Evolutionary conservation across 768 basidiomycete species (phyloP), one percentile per base, ranked within the genome.

Genomic region (Auriscalpium vulgare): DNA sequence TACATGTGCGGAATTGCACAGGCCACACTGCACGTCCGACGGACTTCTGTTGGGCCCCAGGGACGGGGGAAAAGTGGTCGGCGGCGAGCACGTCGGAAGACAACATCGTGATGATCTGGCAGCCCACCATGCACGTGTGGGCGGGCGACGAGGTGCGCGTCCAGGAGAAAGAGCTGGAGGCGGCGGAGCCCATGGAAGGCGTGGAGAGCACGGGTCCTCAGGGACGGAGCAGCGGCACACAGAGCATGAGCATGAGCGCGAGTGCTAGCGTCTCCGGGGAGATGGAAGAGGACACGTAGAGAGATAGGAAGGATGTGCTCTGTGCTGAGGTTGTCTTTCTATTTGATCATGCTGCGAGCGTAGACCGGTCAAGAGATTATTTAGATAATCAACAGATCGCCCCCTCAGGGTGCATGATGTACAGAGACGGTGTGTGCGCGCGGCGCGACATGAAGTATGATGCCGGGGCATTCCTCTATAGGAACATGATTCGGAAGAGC

Each of bases 81-180:
- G 78, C 87, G 0, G 78, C 85, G 6, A 93, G 83, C 60, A 82
- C 88, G n/a, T 95, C 95, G 0, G 95, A 98, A 68, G 95, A 99
- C 69, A 99, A 99, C 61, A 84, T 97, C 21, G 80, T 92, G 45
- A 95, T 95, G 91, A 83, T 95, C 6, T 99, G 97, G 97, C 91
- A 94, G 67, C 95, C 95, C 14, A 92, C 89, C 16, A 88, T 91
- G 80, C 88, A 91, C 19, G 85, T 97, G 36, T 95, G 91, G 84
- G 90, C 91, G 3, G 91, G 90, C 3, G 95, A 93, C 52, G 88
- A 87, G 62, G 83, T 93, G 56, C 87, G 83, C 64, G 78, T 95
- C 35, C 84, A 91, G 56, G 86, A 88, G 59, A 86, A 85, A 68
- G 91, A 95, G 66, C 75, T 97, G 54, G 94, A 95, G 67, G 29